Evolutionary conservation across 2,329 filamentous ascomycete genomes (phyloP).

Genomic region (Passalora sequoiae): DNA sequence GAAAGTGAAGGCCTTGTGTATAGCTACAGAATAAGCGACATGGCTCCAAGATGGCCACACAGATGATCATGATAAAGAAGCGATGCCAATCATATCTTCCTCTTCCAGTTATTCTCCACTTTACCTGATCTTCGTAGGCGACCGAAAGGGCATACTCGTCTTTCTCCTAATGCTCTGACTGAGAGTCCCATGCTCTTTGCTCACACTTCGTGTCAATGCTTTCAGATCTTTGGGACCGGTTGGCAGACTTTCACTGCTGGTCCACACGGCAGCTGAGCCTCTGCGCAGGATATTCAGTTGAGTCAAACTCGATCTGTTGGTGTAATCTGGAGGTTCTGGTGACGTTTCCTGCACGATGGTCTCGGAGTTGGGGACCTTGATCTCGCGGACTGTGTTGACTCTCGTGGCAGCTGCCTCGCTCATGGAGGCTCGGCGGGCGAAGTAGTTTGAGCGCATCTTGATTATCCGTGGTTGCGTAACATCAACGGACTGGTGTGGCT

Average conservation of each 20-base stretch:
- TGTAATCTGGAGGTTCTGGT: constrained; percentile 12
- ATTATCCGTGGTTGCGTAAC: constrained; percentile 10
- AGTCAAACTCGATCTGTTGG: constrained; percentile 7
- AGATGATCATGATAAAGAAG: not conserved
- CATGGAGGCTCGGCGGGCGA: not conserved
- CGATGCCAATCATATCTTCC: not conserved
- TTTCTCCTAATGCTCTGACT: constrained; percentile 26
- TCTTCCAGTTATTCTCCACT: not conserved
- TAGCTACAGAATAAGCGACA: constrained; percentile 3
- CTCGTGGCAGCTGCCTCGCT: too few relatives aligned
- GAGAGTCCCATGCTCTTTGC: constrained; percentile 25
- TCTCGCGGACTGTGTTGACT: too few relatives aligned
- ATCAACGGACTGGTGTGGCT: not conserved
- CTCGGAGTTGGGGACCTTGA: constrained; percentile 24
- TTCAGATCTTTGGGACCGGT: constrained; percentile 19
- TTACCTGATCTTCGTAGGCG: constrained; percentile 21
- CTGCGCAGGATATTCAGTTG: constrained; percentile 16
- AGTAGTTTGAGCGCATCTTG: constrained; percentile 15
- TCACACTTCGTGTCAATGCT: constrained; percentile 25
- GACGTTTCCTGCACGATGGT: constrained; percentile 23
- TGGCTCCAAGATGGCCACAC: constrained; percentile 1
- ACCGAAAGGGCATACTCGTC: constrained; percentile 24
- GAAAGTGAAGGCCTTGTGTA: not conserved
- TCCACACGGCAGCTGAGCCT: constrained; percentile 12
- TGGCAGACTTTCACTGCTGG: constrained; percentile 14